These are phyloP conservation scores for Vitis labrusca DNA, from an alignment of 164 flowering plant genomes.

Conservation along the genomic window DNA sequence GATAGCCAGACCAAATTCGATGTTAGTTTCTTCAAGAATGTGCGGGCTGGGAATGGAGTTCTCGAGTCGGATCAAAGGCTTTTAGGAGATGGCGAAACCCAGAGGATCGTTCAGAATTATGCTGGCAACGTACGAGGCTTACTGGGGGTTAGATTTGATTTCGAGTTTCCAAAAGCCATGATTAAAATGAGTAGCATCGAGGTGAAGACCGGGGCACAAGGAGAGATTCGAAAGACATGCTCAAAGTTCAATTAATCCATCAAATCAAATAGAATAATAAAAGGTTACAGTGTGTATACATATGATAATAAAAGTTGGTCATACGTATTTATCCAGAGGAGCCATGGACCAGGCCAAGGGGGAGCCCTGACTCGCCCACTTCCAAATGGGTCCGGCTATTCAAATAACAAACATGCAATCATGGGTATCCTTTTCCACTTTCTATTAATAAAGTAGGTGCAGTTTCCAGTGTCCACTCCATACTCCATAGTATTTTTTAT, in stretches of 20 bases:
- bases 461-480: too few species aligned
- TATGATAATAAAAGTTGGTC: too few species aligned
- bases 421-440: too few species aligned
- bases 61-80: conserved; percentile 81
- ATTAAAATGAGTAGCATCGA: conserved; percentile 69
- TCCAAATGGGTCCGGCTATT: too few species aligned
- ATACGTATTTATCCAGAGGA: too few species aligned
- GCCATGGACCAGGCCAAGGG: too few species aligned
- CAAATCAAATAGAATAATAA: too few species aligned
- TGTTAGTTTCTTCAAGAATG: conserved; percentile 57
- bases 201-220: conserved; percentile 62
- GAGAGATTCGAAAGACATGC: conserved; percentile 70
- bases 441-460: too few species aligned
- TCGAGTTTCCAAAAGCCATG: conserved; percentile 63
- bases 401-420: too few species aligned
- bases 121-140: conserved; percentile 60
- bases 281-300: too few species aligned
- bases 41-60: conserved; percentile 59
- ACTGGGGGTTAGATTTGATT: conserved; percentile 53
- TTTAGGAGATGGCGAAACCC: conserved; percentile 50
- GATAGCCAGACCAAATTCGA: conserved; percentile 57
- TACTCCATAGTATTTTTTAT: too few species aligned
- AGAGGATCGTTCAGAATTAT: conserved; percentile 42
- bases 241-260: conserved; percentile 44
- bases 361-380: too few species aligned